Evolutionary conservation across 768 basidiomycete genomes (phyloP), one percentile per base, ranked within the genome.

Genomic region (Tremella yokohamensis): DNA sequence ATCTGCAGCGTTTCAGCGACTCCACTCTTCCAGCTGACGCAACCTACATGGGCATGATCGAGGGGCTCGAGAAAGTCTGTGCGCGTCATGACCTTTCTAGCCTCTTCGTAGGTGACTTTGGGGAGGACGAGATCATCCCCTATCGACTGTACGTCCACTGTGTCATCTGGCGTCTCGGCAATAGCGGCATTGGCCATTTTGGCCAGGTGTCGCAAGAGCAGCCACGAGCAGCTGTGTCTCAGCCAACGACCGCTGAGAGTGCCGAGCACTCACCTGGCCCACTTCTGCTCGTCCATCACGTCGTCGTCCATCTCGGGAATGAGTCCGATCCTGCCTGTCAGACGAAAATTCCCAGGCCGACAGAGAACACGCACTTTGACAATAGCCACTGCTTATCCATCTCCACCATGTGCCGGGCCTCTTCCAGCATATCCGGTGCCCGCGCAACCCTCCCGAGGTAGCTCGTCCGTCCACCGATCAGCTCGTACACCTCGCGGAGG

Each of bases 81-180:
- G 15, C 89, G 79, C 2, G 89, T 89, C 90, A 87, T 89, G 51
- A 91, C 85, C 70, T 87, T 83, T 38, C 87, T 81, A 74, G 86
- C 87, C 63, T 81, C 82, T 79, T 85, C 85, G 84, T 80, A 82
- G 40, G 57, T 56, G 37, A 62, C 57, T 34, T 60, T 52, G 34
- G 61, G 52, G 16, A 64, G n/a, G 47, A 56, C 52, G 11, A 68
- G 44, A 47, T 63, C 67, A n/a, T 62, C 53, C 13, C 42, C 48
- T 15, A 54, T 18, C 6, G 29, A 34, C 29, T 34, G 29, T 25
- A 52, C 50, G 49, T 55, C 54, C 3, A 61, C 51, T 2, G 37
- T 40, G 19, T 53, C 25, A 37, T 57, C 56, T 16, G 50, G 51
- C 9, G 40, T 49, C 2, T 49, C 26, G 22, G 49, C 38, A 18